Evolutionary conservation across 148 eudicot species (phyloP).

Genomic region (Spergularia marina): DNA sequence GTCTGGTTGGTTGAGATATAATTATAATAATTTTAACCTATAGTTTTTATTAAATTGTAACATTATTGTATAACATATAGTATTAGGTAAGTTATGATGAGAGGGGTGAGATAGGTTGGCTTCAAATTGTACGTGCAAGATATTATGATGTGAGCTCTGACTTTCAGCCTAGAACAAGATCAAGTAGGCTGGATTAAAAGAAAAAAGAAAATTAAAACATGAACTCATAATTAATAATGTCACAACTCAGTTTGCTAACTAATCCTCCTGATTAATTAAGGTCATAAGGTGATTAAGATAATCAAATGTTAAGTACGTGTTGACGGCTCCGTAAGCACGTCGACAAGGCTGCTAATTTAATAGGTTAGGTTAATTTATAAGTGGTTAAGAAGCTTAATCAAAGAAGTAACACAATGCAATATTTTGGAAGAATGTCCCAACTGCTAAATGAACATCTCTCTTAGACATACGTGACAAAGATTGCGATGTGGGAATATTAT

Average conservation of each 20-base stretch:
- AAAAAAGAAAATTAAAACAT: background rate
- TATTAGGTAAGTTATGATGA: too few species aligned
- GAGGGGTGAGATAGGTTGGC: too few species aligned
- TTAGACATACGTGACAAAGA: too few species aligned
- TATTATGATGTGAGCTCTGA: too few species aligned
- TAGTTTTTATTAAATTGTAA: too few species aligned
- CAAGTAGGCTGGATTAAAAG: background rate
- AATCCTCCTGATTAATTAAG: constrained; percentile 15
- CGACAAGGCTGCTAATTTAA: background rate
- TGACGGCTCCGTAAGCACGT: constrained; percentile 17
- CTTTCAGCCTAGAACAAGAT: background rate
- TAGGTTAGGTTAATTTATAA: background rate
- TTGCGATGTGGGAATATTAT: too few species aligned
- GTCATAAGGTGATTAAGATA: constrained; percentile 6
- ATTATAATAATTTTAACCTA: too few species aligned
- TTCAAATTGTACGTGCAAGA: too few species aligned
- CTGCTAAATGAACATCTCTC: too few species aligned
- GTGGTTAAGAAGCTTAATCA: constrained; percentile 24
- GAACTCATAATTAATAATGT: constrained; percentile 7
- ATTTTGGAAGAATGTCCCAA: background rate
- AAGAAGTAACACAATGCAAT: background rate
- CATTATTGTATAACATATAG: too few species aligned
- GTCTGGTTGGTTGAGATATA: too few species aligned
- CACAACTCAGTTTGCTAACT: constrained; percentile 16
- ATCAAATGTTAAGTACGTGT: constrained; percentile 13